Evolutionary conservation across 2,329 filamentous ascomycete genomes (phyloP).

Genomic region (Fusarium verticillioides): DNA sequence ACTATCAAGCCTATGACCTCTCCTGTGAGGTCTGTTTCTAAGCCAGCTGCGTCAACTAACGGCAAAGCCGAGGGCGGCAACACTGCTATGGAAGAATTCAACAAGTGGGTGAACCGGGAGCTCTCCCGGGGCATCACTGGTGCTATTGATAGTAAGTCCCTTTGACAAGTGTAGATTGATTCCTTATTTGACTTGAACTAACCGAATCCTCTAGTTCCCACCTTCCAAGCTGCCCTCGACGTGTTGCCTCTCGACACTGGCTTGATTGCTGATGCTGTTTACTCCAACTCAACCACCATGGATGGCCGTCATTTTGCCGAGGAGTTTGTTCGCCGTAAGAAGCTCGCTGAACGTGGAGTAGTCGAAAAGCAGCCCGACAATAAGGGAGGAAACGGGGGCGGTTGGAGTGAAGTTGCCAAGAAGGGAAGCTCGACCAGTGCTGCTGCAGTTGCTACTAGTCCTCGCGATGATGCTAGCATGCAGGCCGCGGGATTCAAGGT

Average conservation of each 20-base stretch:
- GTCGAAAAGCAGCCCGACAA: constrained; percentile 76
- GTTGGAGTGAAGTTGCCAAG: constrained; percentile 98
- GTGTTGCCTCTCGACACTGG: constrained; percentile 80
- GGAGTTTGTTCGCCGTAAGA: constrained; percentile 93
- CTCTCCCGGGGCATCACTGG: constrained; percentile 76
- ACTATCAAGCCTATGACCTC: constrained; percentile 58
- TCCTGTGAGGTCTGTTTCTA: constrained; percentile 61
- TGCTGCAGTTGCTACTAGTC: constrained; percentile 40
- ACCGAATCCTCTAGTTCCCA: constrained; percentile 69
- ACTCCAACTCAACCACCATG: constrained; percentile 86
- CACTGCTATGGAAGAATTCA: constrained; percentile 86
- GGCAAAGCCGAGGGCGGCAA: constrained; percentile 53
- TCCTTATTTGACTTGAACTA: constrained; percentile 42
- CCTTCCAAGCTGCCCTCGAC: constrained; percentile 81
- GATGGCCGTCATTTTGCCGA: constrained; percentile 93
- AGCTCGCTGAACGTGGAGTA: constrained; percentile 91
- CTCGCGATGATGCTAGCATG: constrained; percentile 57
- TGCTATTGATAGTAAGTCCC: constrained; percentile 62
- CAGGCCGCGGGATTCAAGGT: constrained; percentile 82
- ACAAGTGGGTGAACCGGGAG: constrained; percentile 88
- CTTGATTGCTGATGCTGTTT: constrained; percentile 90
- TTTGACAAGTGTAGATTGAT: not conserved
- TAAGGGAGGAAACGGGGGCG: constrained; percentile 65
- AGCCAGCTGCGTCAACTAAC: constrained; percentile 59
- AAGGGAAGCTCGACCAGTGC: constrained; percentile 69